phyloP scores from a whole-genome alignment of 106 monocot species.

The Vanilla planifolia region DNA sequence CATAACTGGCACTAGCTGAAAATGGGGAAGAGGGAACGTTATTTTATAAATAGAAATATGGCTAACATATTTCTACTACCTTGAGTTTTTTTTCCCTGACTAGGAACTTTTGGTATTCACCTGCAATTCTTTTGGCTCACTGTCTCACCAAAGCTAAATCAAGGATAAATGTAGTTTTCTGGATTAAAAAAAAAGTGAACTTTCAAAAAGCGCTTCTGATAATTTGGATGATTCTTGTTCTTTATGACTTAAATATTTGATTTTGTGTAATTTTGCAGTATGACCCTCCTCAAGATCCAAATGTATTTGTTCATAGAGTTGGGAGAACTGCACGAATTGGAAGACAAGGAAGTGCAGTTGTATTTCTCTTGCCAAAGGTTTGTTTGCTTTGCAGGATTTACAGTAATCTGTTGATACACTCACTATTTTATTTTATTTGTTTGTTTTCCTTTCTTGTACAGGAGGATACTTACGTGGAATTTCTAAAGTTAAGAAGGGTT shows the following conservation, averaged over 20 bases:
- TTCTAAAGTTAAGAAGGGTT: constrained; percentile 63
- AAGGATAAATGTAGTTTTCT: too few species aligned
- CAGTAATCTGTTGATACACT: neutral
- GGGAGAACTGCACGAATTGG: constrained; percentile 93
- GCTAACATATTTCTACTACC: too few species aligned
- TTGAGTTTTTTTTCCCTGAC: too few species aligned
- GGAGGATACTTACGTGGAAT: constrained; percentile 90
- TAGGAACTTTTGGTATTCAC: too few species aligned
- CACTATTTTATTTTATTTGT: neutral
- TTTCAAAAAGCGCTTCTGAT: too few species aligned
- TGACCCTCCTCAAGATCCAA: constrained; percentile 98
- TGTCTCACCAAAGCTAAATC: too few species aligned
- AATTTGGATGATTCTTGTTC: too few species aligned
- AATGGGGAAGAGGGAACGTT: too few species aligned
- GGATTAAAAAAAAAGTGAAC: too few species aligned
- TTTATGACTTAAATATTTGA: neutral
- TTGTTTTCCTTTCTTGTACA: constrained; percentile 15
- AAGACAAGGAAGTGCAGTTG: constrained; percentile 74
- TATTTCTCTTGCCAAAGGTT: constrained; percentile 96
- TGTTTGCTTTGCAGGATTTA: neutral
- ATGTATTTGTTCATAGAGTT: constrained; percentile 93
- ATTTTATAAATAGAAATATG: too few species aligned
- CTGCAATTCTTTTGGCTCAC: too few species aligned
- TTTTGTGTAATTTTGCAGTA: constrained; percentile 44
- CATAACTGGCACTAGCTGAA: too few species aligned